Evolutionary conservation across 2,329 filamentous ascomycete genomes (phyloP), one percentile per base, ranked within the genome.

Genomic region (Botrytis hyacinthi): DNA sequence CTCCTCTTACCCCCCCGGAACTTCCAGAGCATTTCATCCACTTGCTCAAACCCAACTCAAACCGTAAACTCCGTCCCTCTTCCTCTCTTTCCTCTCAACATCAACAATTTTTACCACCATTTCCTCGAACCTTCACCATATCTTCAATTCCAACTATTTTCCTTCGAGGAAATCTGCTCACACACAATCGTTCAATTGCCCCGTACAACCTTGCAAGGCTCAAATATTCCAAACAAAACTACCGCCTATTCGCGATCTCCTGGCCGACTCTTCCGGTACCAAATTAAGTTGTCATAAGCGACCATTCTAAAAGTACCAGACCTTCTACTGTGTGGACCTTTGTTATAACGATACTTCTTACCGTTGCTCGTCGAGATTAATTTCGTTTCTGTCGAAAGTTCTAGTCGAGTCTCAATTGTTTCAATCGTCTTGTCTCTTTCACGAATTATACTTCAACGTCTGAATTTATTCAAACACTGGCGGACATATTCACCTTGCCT

Each of bases 221-320:
- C 35, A 68, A 42, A 68, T 26, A 60, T 68, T 68, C 42, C 32
- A 22, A 46, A 18, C 26, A 57, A 54, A 32, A 59, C 16, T 66
- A 59, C 46, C 48, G 62, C 71, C 62, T 35, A 67, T 68, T 51
- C 61, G 62, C 71, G 29, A 73, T 69, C 54, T 73, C 54, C 71
- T 73, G 51, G 66, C 71, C 71, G 71, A 69, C 71, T 73, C 37
- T 73, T 73, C 71, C 71, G 71, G 71, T 60, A 42, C 71, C 71
- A 69, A 57, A 69, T 73, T 60, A 60, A 73, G 42, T 61, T 61
- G 71, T 69, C 63, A 73, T 73, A 73, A 73, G 71, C 71, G 71
- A 73, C 54, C 63, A 26, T 69, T 72, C 63, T 61, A 59, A 59
- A 72, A 54, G 66, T 73, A 51, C 71, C 40, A 63, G 42, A 32